Percentiles rank a stretch among this genome's conserved stretches.
Evolutionary conservation across 768 basidiomycete species (phyloP).

Genomic region (Lactifluus pinguis): DNA sequence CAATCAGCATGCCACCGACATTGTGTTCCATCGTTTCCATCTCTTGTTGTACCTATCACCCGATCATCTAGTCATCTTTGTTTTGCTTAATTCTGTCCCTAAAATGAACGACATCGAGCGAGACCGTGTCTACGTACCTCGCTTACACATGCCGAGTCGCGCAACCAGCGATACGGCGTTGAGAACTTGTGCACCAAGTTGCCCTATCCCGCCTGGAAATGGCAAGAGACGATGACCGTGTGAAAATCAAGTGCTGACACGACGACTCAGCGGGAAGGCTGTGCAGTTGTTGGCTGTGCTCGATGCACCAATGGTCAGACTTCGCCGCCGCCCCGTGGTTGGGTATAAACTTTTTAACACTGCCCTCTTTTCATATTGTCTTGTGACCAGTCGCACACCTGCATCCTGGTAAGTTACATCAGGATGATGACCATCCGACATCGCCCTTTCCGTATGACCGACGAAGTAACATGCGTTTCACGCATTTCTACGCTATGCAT

Average conservation of each 20-base stretch:
- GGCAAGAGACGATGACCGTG: no score
- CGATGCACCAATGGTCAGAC: background rate
- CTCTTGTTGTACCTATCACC: slow-evolving; percentile 10
- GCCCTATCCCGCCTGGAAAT: no score
- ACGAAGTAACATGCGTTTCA: background rate
- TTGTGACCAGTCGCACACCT: background rate
- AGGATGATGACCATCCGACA: background rate
- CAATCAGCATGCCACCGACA: background rate
- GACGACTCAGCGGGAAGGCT: background rate
- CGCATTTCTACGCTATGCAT: background rate
- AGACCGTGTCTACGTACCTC: background rate
- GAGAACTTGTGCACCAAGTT: no score
- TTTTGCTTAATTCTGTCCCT: background rate
- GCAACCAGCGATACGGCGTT: background rate
- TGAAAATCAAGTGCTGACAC: background rate
- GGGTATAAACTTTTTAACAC: background rate
- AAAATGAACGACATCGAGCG: background rate
- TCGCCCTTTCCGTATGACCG: background rate
- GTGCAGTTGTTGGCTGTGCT: background rate
- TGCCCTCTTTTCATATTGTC: background rate
- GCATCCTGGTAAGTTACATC: no score
- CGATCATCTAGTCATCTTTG: background rate
- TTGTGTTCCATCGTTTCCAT: background rate
- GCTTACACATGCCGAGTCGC: background rate
- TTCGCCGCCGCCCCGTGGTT: background rate